A percentile compares a stretch with the other conserved stretches of the same genome.
These are phyloP conservation scores for Gaultheria prostrata DNA, from an alignment of 148 eudicot genomes.

Conservation along the genomic window DNA sequence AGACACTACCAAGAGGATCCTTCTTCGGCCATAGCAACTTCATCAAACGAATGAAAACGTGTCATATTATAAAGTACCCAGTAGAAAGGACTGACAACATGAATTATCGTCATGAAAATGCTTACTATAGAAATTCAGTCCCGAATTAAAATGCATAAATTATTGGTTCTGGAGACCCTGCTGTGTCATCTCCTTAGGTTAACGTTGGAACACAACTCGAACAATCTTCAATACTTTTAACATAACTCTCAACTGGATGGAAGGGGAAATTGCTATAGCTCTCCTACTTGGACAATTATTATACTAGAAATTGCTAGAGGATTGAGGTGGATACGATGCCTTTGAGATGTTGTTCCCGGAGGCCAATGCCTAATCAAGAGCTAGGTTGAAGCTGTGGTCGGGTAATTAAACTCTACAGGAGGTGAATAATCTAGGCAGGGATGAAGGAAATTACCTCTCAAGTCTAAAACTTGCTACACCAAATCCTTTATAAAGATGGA, in stretches of 20 bases:
- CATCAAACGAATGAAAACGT: neutral
- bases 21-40: neutral
- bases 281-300: neutral
- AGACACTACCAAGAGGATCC: neutral
- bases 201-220: neutral
- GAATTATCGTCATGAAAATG: neutral
- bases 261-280: neutral
- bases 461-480: neutral
- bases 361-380: neutral
- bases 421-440: neutral
- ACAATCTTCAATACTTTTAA: neutral
- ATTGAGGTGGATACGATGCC: neutral
- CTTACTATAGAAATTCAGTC: neutral
- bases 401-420: neutral
- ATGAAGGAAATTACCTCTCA: neutral
- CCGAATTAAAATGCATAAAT: neutral
- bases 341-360: neutral
- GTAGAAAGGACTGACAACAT: neutral
- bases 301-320: neutral
- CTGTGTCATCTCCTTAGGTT: neutral
- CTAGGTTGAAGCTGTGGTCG: neutral
- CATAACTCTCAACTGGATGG: neutral
- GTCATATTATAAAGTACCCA: neutral
- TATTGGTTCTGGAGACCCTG: neutral
- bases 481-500: too few species aligned